A percentile compares a stretch with the other conserved stretches of the same genome.
Evolutionary conservation across 2,329 filamentous ascomycete species (phyloP).

Genomic region (Penicillium sp.): DNA sequence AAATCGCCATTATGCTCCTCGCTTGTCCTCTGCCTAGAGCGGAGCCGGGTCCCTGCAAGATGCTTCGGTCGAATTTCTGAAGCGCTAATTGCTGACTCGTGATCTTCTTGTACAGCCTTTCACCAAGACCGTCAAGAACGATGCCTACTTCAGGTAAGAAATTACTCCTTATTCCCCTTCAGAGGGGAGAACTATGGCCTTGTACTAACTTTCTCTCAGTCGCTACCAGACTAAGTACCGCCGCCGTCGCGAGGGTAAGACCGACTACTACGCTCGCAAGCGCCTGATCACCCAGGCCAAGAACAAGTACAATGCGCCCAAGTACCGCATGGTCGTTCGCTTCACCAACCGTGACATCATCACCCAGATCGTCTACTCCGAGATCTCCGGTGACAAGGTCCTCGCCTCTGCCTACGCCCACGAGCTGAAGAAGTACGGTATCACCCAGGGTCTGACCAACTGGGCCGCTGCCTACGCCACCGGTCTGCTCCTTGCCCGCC

Average conservation of each 20-base stretch:
- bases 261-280: constrained; percentile 99
- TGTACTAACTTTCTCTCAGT: constrained; percentile 47
- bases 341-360: constrained; percentile 99
- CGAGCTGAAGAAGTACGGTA: constrained; percentile 96
- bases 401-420: constrained; percentile 88
- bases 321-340: constrained; percentile 98
- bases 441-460: constrained; percentile 98
- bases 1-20: constrained; percentile 13
- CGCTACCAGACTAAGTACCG: constrained; percentile 99
- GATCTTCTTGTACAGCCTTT: constrained; percentile 61
- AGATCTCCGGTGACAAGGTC: constrained; percentile 97
- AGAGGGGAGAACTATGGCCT: background rate
- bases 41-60: constrained; percentile 79
- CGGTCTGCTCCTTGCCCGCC: constrained; percentile 93
- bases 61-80: constrained; percentile 93
- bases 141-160: constrained; percentile 93
- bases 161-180: constrained; percentile 1
- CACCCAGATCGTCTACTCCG: constrained; percentile 92
- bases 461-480: constrained; percentile 97
- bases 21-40: constrained; percentile 15
- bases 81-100: constrained; percentile 99
- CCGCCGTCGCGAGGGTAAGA: constrained; percentile 93
- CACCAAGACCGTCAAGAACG: constrained; percentile 96
- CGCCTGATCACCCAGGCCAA: constrained; percentile 99
- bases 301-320: constrained; percentile 99